Evolutionary conservation across 1,284 basidiomycete species (phyloP).

Genomic region (Pascua guehoae): DNA sequence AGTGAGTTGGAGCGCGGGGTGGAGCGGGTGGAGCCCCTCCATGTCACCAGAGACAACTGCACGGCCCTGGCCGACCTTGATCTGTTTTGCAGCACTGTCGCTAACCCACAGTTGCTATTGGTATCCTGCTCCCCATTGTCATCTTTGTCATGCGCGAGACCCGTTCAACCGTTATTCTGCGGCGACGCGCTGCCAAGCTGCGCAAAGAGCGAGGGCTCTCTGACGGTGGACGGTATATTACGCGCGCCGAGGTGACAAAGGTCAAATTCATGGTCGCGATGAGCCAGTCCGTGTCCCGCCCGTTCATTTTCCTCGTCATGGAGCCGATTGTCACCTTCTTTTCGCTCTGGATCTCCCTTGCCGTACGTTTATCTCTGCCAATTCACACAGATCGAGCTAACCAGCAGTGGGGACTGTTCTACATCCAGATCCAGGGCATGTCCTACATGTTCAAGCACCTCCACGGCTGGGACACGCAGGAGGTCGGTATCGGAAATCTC

Average conservation of each 20-base stretch:
- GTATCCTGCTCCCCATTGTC: slow-evolving; percentile 32
- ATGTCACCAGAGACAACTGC: too few species aligned
- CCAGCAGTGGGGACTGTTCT: slow-evolving; percentile 66
- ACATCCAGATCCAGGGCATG: slow-evolving; percentile 65
- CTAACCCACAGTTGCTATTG: slow-evolving; percentile 33
- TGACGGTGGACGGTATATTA: slow-evolving; percentile 44
- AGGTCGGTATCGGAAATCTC: slow-evolving; percentile 62
- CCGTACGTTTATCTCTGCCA: slow-evolving; percentile 27
- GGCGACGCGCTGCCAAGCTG: slow-evolving; percentile 32
- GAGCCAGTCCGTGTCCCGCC: slow-evolving; percentile 32
- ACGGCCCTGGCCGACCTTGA: too few species aligned
- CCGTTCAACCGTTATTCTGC: slow-evolving; percentile 42
- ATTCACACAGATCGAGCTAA: neutral
- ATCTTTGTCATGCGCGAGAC: slow-evolving; percentile 45
- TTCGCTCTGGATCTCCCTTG: slow-evolving; percentile 70
- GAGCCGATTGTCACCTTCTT: slow-evolving; percentile 74
- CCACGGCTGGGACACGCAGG: slow-evolving; percentile 63
- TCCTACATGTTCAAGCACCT: slow-evolving; percentile 60
- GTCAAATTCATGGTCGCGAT: slow-evolving; percentile 36
- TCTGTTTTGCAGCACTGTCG: neutral
- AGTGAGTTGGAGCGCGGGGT: slow-evolving; percentile 50
- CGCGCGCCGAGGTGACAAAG: slow-evolving; percentile 45
- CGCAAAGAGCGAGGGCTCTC: slow-evolving; percentile 37
- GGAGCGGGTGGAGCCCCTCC: neutral
- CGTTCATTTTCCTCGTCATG: slow-evolving; percentile 58